A percentile compares a stretch with the other conserved stretches of the same genome.
Conservation (phyloP, 139 green algal species). For the Closterium sp. region DNA sequence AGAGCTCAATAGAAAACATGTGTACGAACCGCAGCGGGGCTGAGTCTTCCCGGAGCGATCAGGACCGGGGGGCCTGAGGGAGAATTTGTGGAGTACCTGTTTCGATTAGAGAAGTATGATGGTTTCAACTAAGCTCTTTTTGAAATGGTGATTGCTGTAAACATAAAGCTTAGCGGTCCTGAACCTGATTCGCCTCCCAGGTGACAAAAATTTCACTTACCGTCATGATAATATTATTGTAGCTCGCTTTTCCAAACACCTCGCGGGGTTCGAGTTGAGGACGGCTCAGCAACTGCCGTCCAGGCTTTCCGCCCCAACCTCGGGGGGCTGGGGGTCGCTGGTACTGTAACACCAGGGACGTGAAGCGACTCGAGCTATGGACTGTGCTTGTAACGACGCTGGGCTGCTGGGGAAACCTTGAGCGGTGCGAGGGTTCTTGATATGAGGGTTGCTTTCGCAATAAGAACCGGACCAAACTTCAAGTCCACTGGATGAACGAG, state of each 20-base stretch:
- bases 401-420: not conserved
- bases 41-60: not conserved
- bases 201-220: no score
- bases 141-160: no score
- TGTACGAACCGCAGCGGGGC: not conserved
- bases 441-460: not conserved
- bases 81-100: not conserved
- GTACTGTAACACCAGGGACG: not conserved
- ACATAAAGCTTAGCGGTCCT: no score
- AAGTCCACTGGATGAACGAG: no score
- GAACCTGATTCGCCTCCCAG: no score
- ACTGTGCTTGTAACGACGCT: not conserved
- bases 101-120: no score
- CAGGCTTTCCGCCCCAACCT: not conserved
- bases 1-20: no score
- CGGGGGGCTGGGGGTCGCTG: no score
- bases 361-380: not conserved
- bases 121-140: no score
- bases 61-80: no score
- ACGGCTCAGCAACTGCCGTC: not conserved
- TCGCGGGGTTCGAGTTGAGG: not conserved
- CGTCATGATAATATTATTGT: not conserved
- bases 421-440: not conserved
- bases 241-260: not conserved
- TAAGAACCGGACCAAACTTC: not conserved